Evolutionary conservation across 495 filamentous ascomycete species (phyloP).

Genomic region (Trichoderma erinaceum): DNA sequence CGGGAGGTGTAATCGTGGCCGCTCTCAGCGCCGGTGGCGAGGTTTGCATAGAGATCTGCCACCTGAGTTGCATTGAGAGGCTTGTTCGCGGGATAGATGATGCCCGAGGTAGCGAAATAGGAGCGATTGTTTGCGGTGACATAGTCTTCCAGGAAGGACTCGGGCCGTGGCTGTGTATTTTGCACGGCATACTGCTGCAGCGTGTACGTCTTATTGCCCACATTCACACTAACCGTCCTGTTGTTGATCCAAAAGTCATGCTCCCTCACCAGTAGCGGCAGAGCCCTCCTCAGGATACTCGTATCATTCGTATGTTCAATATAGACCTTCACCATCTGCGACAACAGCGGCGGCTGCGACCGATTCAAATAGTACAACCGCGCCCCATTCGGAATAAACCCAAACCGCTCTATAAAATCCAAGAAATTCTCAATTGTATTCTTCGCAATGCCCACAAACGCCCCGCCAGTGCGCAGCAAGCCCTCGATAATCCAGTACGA

Average conservation of each 20-base stretch:
- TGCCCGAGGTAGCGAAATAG: conserved; percentile 35
- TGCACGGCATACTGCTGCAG: conserved; percentile 40
- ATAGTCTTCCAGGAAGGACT: conserved; percentile 46
- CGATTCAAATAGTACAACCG: conserved; percentile 44
- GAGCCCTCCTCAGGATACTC: conserved; percentile 37
- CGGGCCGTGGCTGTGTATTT: conserved; percentile 45
- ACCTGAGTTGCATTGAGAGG: conserved; percentile 36
- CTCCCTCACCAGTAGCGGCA: conserved; percentile 45
- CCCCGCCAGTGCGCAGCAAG: conserved; percentile 42
- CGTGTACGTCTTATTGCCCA: conserved; percentile 29
- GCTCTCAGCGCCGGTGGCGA: conserved; percentile 45
- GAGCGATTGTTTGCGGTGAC: conserved; percentile 41
- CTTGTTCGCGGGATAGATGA: conserved; percentile 39
- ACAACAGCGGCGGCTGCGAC: conserved; percentile 44
- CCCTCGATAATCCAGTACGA: conserved; percentile 49
- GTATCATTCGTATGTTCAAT: conserved; percentile 47
- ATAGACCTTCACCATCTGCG: conserved; percentile 44
- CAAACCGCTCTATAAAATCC: conserved; percentile 44
- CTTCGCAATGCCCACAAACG: conserved; percentile 40
- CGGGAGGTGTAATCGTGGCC: conserved; percentile 43
- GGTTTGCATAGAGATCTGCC: conserved; percentile 37
- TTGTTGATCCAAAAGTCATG: conserved; percentile 42
- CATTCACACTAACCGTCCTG: conserved; percentile 33
- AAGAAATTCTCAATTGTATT: conserved; percentile 49
- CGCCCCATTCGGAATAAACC: conserved; percentile 47